A percentile compares a stretch with the other conserved stretches of the same genome.
Conservation (phyloP, 2,329 filamentous ascomycete species). For the Lachnellula occidentalis region DNA sequence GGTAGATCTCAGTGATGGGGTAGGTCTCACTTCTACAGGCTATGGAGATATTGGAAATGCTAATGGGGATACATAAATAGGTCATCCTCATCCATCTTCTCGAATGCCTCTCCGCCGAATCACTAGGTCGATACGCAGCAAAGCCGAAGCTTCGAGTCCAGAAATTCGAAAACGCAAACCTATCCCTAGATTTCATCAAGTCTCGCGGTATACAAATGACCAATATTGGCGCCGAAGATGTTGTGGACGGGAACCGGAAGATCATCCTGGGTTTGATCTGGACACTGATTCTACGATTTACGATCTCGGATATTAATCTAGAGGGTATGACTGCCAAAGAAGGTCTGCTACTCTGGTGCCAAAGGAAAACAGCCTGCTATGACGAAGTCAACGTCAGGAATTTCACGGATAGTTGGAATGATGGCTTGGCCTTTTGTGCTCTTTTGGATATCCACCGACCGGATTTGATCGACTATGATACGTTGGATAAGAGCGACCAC, state of each 20-base stretch:
- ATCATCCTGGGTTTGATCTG: constrained; percentile 96
- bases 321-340: constrained; percentile 98
- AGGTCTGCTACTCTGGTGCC: constrained; percentile 91
- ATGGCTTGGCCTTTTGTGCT: constrained; percentile 93
- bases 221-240: constrained; percentile 96
- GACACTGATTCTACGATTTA: constrained; percentile 96
- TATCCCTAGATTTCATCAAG: constrained; percentile 89
- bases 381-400: constrained; percentile 93
- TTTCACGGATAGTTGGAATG: constrained; percentile 95
- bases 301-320: constrained; percentile 97
- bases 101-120: constrained; percentile 91
- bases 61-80: constrained; percentile 40
- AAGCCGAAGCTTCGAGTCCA: constrained; percentile 95
- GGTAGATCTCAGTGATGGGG: constrained; percentile 85
- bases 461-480: constrained; percentile 94
- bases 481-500: constrained; percentile 89
- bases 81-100: constrained; percentile 94
- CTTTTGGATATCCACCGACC: constrained; percentile 94
- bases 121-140: constrained; percentile 91
- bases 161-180: constrained; percentile 96
- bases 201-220: constrained; percentile 91
- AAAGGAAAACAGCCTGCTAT: constrained; percentile 97
- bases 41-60: constrained; percentile 2
- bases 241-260: constrained; percentile 95
- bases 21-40: constrained; percentile 45